These are phyloP conservation scores for Chenopodium formosanum DNA, from an alignment of 148 eudicot species.

Conservation along the genomic window DNA sequence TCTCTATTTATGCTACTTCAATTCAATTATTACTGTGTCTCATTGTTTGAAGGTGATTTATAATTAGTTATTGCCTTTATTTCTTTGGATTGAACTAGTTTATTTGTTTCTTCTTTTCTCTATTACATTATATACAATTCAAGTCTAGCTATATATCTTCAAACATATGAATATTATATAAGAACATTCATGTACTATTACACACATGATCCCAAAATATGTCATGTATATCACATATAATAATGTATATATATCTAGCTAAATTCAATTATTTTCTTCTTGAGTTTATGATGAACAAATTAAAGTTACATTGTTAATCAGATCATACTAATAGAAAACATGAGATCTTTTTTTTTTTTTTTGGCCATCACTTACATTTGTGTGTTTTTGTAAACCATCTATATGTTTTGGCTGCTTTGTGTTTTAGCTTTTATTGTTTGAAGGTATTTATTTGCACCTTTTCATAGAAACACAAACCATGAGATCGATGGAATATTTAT, in stretches of 20 bases:
- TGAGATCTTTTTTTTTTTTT: neutral
- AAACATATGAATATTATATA: neutral
- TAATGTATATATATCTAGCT: neutral
- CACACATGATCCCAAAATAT: neutral
- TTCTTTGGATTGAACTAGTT: constrained; percentile 13
- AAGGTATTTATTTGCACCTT: constrained; percentile 25
- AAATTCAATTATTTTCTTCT: neutral
- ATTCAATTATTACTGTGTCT: neutral
- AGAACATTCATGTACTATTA: constrained; percentile 3
- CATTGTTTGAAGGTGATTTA: constrained; percentile 20
- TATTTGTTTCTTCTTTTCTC: neutral
- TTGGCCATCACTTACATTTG: constrained; percentile 11
- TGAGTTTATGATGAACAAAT: neutral
- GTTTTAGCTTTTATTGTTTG: constrained; percentile 32
- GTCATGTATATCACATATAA: neutral
- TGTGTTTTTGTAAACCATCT: constrained; percentile 7
- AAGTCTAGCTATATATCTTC: neutral
- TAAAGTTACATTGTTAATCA: neutral
- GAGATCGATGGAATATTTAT: neutral
- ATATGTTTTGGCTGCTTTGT: neutral
- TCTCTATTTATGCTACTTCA: constrained; percentile 5
- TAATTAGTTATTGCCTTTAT: constrained; percentile 9
- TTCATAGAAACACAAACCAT: constrained; percentile 19
- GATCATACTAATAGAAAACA: too few relatives aligned
- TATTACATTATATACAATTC: neutral